phyloP scores from a whole-genome alignment of 164 flowering plant species.

The Nelumbo lutea region DNA sequence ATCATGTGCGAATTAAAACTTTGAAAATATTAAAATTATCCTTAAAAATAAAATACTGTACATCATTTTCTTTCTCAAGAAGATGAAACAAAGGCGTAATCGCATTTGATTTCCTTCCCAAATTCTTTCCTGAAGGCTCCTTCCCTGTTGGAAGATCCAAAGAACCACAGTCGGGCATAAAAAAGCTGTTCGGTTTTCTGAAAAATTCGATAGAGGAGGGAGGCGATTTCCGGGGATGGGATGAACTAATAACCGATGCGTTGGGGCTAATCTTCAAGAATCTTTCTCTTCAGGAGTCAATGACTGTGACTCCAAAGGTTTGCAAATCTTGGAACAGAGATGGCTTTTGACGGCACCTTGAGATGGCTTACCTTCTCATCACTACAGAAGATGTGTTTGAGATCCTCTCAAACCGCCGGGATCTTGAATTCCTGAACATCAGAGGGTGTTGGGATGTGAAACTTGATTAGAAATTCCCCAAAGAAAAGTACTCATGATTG shows the following conservation, averaged over 20 bases:
- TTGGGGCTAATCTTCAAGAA: slow-evolving; percentile 69
- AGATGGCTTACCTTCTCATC: slow-evolving; percentile 49
- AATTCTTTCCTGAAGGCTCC: too few relatives aligned
- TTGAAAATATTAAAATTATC: too few relatives aligned
- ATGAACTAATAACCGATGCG: slow-evolving; percentile 72
- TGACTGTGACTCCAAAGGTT: slow-evolving; percentile 74
- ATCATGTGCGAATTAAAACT: too few relatives aligned
- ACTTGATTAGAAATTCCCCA: slow-evolving; percentile 29
- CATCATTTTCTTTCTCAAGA: too few relatives aligned
- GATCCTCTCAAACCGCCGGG: slow-evolving; percentile 14
- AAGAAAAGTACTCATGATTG: slow-evolving; percentile 16
- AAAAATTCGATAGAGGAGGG: slow-evolving; percentile 37
- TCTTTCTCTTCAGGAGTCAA: slow-evolving; percentile 56
- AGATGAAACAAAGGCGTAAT: too few relatives aligned
- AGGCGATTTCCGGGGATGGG: slow-evolving; percentile 57
- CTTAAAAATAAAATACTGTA: too few relatives aligned
- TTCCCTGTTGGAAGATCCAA: slow-evolving; percentile 6
- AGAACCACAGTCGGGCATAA: neutral
- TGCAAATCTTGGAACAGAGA: slow-evolving; percentile 79
- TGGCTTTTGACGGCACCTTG: slow-evolving; percentile 79
- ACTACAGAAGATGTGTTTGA: slow-evolving; percentile 22
- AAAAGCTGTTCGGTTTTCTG: neutral
- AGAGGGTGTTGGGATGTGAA: slow-evolving; percentile 59
- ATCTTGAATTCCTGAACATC: slow-evolving; percentile 19
- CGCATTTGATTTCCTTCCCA: too few relatives aligned